Base-by-base conservation (phyloP, 2,329 filamentous ascomycete species). In the Cladophialophora immunda region DNA sequence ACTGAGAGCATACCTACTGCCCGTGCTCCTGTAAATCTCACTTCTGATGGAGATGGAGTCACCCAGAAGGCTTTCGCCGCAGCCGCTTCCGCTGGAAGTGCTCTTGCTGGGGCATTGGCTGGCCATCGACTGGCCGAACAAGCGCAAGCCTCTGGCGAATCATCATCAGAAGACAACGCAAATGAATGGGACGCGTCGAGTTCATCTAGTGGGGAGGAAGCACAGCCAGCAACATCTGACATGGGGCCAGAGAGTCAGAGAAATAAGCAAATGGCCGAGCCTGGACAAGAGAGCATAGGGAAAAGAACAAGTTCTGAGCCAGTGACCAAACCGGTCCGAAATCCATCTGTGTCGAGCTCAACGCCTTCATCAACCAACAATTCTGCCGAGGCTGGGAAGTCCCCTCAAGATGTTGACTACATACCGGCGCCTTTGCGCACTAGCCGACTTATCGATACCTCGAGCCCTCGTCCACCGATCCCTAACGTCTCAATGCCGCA, bases 31-130 rank as follows among this genome's bases (percentile, higher is more conserved):
- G 27, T 27, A 4, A 58, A 65, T 41, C 19, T 29, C 30, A 25
- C 56, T 38, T 34, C 57, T 47, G 54, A 65, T 29, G 52, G 60
- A 19, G 56, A 58, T 54, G 60, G 66, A 15, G 19, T 67, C 9
- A 68, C 63, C 29, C 57, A 64, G 30, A 69, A 60, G 32, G 72
- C 81, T n/a, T 75, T 84, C 61, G 76, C 78, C 36, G 78, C 81
- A 22, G 78, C 82, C 22, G 82, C 80, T 67, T 79, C 78, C 55
- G 81, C 82, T 41, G 84, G 83, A 32, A 79, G 76, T 65, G 82
- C 84, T 22, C 78, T 85, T 55, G 83, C 79, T 41, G 80, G 82
- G 22, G 79, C 82, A 3, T 73, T 86, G 47, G 76, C 80, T 57
- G 66, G 75, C 76, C 30, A 63, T 19, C 52, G 36, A 30, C 19